These are phyloP conservation scores for Xylariaceae sp. DNA, from an alignment of 2,329 filamentous ascomycete genomes.

Conservation along the genomic window DNA sequence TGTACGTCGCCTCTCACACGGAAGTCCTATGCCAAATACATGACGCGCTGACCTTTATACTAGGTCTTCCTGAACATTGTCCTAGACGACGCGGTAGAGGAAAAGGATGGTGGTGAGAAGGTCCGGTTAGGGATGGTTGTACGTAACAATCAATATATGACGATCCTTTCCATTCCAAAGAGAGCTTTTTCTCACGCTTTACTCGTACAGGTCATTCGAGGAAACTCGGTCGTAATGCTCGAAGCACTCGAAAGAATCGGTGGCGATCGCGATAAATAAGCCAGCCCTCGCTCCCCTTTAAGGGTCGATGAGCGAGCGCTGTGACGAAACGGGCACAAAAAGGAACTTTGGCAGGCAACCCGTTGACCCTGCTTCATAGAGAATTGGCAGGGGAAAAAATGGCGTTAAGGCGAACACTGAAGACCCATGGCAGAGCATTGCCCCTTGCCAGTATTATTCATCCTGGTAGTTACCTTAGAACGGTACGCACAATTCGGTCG, in stretches of 20 bases:
- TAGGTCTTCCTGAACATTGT: constrained; percentile 98
- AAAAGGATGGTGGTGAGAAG: constrained; percentile 89
- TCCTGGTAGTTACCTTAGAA: not conserved
- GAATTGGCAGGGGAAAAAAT: constrained; percentile 11
- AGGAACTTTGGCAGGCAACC: constrained; percentile 2
- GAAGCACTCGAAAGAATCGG: constrained; percentile 71
- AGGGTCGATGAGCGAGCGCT: constrained; percentile 4
- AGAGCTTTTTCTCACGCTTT: constrained; percentile 24
- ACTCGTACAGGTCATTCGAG: constrained; percentile 70
- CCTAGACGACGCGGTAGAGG: constrained; percentile 91
- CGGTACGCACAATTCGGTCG: not conserved
- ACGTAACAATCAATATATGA: constrained; percentile 36
- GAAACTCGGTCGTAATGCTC: constrained; percentile 97
- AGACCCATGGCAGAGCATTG: constrained; percentile 6
- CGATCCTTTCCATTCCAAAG: not conserved
- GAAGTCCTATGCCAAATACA: not conserved
- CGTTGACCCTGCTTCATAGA: constrained; percentile 1
- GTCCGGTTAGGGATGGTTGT: constrained; percentile 87
- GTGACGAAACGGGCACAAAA: constrained; percentile 8
- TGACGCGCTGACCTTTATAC: constrained; percentile 18
- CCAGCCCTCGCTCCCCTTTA: not conserved
- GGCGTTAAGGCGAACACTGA: constrained; percentile 18
- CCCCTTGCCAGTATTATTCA: not conserved
- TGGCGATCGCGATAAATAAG: constrained; percentile 44
- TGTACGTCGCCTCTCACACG: constrained; percentile 48